Evolutionary conservation across 2,329 filamentous ascomycete genomes (phyloP), one percentile per base, ranked within the genome.

Genomic region (Juglanconis juglandina): DNA sequence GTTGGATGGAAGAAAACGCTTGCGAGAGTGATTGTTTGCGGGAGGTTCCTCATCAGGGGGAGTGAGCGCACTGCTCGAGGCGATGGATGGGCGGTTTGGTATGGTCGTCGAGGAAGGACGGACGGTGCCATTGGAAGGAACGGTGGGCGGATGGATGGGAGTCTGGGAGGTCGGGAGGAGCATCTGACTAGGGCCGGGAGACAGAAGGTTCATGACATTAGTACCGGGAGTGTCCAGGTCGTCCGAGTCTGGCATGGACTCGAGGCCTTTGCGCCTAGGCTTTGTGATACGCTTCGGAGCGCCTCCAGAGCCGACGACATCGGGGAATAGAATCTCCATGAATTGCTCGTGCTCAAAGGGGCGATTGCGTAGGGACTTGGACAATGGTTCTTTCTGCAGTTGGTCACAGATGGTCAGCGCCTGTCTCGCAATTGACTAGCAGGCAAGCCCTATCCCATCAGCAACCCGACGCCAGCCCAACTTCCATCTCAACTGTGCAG

Each of bases 261-360:
- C 81, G 24, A 76, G 73, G 34, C 79, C 77, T 63, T 77, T 79
- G 10, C 82, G 73, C 60, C 81, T 74, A 9, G 81, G 79, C 68
- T 82, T 84, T 72, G 83, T 84, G 65, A 85, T 77, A 35, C 83
- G 79, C 68, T 85, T 85, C 0, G 83, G 83, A 1, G 82, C 82
- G 56, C 83, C 83, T 30, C 82, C 81, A 1, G 83, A 85, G 10
- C 83, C 83, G 48, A 86, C 76, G 8, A 86, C 83, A 59, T 86
- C 83, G 35, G 82, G 82, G 61, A 85, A 86, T 9, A 86, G 72
- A 30, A 85, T 77, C 68, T 86, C 82, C 79, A 85, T 84, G 68
- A 76, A 86, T 42, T 84, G 79, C 68, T 86, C 82, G 66, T 86
- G 81, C 30, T 86, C 83, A 66, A 86, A 86, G 1, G 83, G 79